A percentile compares a stretch with the other conserved stretches of the same genome.
phyloP scores from a whole-genome alignment of 2,329 filamentous ascomycete species.

The Teratosphaeria viscida region DNA sequence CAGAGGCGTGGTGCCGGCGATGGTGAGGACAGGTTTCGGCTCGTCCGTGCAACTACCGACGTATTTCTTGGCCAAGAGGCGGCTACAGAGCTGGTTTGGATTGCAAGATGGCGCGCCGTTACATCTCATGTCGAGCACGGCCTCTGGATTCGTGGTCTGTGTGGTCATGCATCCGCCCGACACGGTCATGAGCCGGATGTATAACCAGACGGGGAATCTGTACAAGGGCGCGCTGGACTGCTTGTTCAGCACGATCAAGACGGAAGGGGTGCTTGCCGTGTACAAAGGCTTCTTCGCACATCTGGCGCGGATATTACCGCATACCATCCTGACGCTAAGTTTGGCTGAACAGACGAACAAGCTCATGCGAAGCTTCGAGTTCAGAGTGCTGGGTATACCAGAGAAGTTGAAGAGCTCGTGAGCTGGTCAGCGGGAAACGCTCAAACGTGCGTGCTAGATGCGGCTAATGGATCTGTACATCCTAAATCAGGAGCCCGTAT shows the following conservation, averaged over 20 bases:
- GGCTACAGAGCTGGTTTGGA: constrained; percentile 68
- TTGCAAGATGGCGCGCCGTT: constrained; percentile 86
- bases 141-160: constrained; percentile 91
- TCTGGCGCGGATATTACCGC: constrained; percentile 83
- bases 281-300: constrained; percentile 98
- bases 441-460: not conserved
- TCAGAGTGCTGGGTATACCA: constrained; percentile 30
- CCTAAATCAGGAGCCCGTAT: not conserved
- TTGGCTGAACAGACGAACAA: constrained; percentile 97
- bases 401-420: constrained; percentile 4
- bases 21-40: constrained; percentile 92
- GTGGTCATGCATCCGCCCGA: constrained; percentile 98
- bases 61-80: constrained; percentile 93
- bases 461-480: not conserved
- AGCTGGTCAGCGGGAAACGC: not conserved
- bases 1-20: constrained; percentile 80
- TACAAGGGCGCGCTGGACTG: constrained; percentile 92
- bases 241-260: constrained; percentile 77
- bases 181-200: constrained; percentile 96
- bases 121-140: constrained; percentile 79
- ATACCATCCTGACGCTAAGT: constrained; percentile 72
- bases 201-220: constrained; percentile 97
- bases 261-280: constrained; percentile 81
- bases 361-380: constrained; percentile 70
- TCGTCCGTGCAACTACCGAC: constrained; percentile 94